Evolutionary conservation across 2,329 filamentous ascomycete species (phyloP).

Genomic region (Blumeria hordei): DNA sequence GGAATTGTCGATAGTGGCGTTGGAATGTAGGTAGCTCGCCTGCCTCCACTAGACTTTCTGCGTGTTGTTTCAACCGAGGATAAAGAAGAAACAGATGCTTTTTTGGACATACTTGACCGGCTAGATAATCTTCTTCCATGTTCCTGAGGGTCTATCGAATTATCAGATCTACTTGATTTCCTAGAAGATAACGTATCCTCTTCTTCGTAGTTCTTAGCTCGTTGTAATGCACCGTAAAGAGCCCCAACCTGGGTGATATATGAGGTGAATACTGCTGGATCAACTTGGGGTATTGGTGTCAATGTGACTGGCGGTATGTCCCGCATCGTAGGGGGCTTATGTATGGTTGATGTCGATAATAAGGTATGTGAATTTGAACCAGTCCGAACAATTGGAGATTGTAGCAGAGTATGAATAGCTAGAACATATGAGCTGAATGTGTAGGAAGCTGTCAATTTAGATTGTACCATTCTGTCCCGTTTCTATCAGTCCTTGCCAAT

Average conservation of each 20-base stretch:
- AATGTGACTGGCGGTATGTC: conserved; percentile 88
- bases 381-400: conserved; percentile 72
- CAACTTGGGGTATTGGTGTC: conserved; percentile 66
- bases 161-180: conserved; percentile 16
- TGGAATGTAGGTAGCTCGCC: conserved; percentile 42
- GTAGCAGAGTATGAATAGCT: conserved; percentile 86
- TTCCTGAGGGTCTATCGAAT: conserved; percentile 18
- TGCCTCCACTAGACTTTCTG: conserved; percentile 27
- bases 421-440: conserved; percentile 4
- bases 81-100: conserved; percentile 20
- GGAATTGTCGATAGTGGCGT: conserved; percentile 71
- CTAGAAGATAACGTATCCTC: conserved; percentile 21
- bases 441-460: not conserved
- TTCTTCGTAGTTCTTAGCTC: conserved; percentile 55
- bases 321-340: conserved; percentile 60
- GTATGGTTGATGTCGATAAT: conserved; percentile 30
- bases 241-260: conserved; percentile 72
- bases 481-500: conserved; percentile 36
- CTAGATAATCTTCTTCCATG: conserved; percentile 6
- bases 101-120: conserved; percentile 14
- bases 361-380: conserved; percentile 61
- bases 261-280: conserved; percentile 53
- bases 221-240: conserved; percentile 70
- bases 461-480: conserved; percentile 57
- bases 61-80: conserved; percentile 14